Conservation (phyloP, 331 rosid species). For the Malus hybrid region DNA sequence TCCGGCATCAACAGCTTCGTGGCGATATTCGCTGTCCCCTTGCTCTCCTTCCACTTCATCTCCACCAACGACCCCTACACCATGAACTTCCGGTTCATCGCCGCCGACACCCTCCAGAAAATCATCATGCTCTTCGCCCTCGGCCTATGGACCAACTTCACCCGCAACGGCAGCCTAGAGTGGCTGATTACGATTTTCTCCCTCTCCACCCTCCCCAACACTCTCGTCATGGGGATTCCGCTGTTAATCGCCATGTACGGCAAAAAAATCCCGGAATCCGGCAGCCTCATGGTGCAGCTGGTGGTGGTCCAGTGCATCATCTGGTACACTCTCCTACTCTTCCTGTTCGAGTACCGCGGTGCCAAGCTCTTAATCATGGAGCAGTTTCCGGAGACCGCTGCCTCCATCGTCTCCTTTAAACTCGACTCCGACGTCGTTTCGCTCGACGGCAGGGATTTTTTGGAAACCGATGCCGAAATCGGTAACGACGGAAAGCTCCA, state of each 20-base stretch:
- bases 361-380: conserved; percentile 88
- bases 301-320: conserved; percentile 89
- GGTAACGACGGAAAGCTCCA: conserved; percentile 95
- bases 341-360: conserved; percentile 85
- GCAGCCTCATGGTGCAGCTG: conserved; percentile 75
- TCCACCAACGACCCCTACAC: conserved; percentile 63
- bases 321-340: conserved; percentile 86
- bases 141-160: conserved; percentile 62
- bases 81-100: conserved; percentile 83
- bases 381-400: conserved; percentile 95
- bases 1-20: conserved; percentile 97
- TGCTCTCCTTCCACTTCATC: conserved; percentile 88
- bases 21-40: conserved; percentile 83
- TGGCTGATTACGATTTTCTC: conserved; percentile 95
- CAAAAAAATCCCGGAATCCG: conserved; percentile 24
- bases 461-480: conserved; percentile 87
- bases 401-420: conserved; percentile 91
- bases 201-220: conserved; percentile 85
- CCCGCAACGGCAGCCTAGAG: conserved; percentile 74
- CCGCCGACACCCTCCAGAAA: conserved; percentile 89
- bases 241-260: conserved; percentile 83
- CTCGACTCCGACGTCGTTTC: conserved; percentile 95
- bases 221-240: conserved; percentile 91
- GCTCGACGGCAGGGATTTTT: conserved; percentile 73
- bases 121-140: conserved; percentile 69